Base-by-base conservation (phyloP, 176 grass and related monocot species). In the Poa annua region DNA sequence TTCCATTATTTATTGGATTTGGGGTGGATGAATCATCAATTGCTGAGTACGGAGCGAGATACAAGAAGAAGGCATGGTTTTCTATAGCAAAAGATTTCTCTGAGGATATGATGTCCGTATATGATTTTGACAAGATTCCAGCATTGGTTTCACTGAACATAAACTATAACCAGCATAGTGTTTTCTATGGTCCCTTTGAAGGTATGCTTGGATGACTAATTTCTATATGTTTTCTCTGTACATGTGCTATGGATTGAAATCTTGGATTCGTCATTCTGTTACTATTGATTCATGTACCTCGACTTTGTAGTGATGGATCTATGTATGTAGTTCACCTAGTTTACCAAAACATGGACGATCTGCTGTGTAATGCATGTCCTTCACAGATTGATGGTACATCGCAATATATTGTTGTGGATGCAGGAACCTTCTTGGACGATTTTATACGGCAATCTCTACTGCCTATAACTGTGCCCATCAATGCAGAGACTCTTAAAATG, bases 11-110 rank as follows among this genome's bases (percentile, higher is more conserved):
- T 81, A 90, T 98, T 0, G 96, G 93, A 47, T 98, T 98, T 61
- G 91, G 89, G 61, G 78, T 98, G 83, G 69, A 93, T 63, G 92
- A 93, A 45, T 76, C 74, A 2, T 35, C 89, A 35, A 72, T 98
- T 62, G 80, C 76, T 6, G 89, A 90, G 60, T 81, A 85, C n/a
- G 93, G 86, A 64, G 79, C 74, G 4, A 89, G 76, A 41, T 99
- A 88, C 89, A 99, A 93, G 96, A 98, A 95, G 62, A 88, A 72
- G 12, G 96, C 96, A 38, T 99, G 93, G 96, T 99, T 93, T 89
- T 85, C 87, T 22, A 26, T 56, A 41, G 96, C 89, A 9, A 99
- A 96, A 74, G 91, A 78, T 79, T 89, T 93, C 87, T 93, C 96
- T 0, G 92, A 95, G 68, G 91, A 98, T 85, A 80, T 92, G 89